These are phyloP conservation scores for Cercophora sp. DNA, from an alignment of 495 filamentous ascomycete genomes.

Conservation along the genomic window DNA sequence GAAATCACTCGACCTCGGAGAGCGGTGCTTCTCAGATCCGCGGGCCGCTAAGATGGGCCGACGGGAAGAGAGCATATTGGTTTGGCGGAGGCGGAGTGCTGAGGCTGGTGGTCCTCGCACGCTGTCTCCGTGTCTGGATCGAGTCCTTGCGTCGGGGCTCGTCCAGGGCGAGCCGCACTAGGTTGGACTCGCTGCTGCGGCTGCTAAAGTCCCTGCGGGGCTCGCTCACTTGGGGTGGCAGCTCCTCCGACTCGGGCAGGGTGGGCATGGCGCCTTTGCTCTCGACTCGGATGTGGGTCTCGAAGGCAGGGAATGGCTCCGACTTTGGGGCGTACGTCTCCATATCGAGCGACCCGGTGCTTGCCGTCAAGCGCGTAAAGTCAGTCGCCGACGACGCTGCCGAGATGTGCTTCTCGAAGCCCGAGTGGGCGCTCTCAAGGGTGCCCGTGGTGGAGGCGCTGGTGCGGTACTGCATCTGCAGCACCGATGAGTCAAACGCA, in stretches of 20 bases:
- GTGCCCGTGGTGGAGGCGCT: constrained; percentile 46
- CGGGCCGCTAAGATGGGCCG: constrained; percentile 19
- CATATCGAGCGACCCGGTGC: constrained; percentile 38
- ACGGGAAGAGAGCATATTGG: constrained; percentile 40
- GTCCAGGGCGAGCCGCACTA: constrained; percentile 18
- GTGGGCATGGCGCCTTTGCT: constrained; percentile 28
- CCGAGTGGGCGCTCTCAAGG: constrained; percentile 22
- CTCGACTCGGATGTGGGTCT: constrained; percentile 19
- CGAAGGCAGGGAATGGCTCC: constrained; percentile 25
- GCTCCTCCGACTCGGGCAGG: constrained; percentile 29
- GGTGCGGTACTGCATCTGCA: constrained; percentile 28
- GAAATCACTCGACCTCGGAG: not conserved
- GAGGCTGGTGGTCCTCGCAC: constrained; percentile 33
- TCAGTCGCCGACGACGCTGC: constrained; percentile 39
- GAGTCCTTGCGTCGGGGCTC: constrained; percentile 27
- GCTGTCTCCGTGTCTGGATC: constrained; percentile 22
- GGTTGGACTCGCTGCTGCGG: constrained; percentile 31
- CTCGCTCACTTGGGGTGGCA: not conserved
- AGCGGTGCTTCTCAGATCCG: constrained; percentile 18
- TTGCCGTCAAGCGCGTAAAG: constrained; percentile 40
- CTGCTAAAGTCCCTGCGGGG: constrained; percentile 20
- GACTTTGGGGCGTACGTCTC: constrained; percentile 21
- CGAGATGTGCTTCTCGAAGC: constrained; percentile 43
- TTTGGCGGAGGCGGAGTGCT: constrained; percentile 37
- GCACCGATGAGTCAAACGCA: constrained; percentile 25